phyloP scores from a whole-genome alignment of 352 stramenopile genomes.

The Globisporangium yorkense region DNA sequence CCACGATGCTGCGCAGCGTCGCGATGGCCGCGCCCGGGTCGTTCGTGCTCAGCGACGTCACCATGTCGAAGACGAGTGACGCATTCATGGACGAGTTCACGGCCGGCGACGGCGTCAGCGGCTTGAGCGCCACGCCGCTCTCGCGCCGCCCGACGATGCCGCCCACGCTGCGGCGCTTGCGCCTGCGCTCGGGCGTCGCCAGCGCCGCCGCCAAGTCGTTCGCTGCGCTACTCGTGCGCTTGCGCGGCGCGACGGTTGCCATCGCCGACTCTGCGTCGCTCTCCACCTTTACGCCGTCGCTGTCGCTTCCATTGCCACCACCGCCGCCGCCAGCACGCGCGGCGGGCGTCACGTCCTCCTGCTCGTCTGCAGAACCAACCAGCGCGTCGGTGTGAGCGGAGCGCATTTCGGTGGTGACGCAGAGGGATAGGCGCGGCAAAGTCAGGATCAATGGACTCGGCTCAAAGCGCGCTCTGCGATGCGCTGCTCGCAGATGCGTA shows the following conservation, averaged over 20 bases:
- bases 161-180: slow-evolving; percentile 31
- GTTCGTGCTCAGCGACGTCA: slow-evolving; percentile 79
- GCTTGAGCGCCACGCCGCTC: slow-evolving; percentile 29
- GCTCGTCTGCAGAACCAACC: slow-evolving; percentile 3
- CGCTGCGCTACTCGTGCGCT: background rate
- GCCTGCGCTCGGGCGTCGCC: slow-evolving; percentile 11
- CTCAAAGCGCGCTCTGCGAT: background rate
- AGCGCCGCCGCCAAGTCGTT: background rate
- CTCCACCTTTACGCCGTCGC: slow-evolving; percentile 6
- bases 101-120: slow-evolving; percentile 49
- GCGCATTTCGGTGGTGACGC: background rate
- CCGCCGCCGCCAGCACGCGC: background rate
- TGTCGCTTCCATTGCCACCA: background rate
- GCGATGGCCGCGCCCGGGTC: slow-evolving; percentile 73
- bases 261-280: background rate
- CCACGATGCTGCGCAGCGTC: slow-evolving; percentile 73
- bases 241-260: no score
- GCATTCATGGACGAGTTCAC: slow-evolving; percentile 76
- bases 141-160: slow-evolving; percentile 4
- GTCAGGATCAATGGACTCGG: background rate
- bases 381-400: background rate
- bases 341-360: background rate
- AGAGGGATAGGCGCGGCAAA: background rate
- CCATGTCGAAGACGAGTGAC: slow-evolving; percentile 78
- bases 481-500: background rate